Conservation (phyloP, 495 filamentous ascomycete species). For the Lasiosphaeris hirsuta region DNA sequence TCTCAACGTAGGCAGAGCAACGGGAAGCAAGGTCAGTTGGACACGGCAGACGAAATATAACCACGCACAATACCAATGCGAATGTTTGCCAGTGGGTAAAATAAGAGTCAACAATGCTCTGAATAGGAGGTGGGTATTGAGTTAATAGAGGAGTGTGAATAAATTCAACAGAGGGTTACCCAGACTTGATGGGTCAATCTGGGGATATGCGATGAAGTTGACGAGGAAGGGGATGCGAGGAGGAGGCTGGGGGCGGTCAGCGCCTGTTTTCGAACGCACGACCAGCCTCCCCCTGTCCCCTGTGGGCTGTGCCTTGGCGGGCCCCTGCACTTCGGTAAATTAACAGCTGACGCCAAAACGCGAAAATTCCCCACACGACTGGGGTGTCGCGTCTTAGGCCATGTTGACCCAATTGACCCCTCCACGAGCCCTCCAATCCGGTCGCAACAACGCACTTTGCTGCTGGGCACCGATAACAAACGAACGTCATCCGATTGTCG, state of each 20-base stretch:
- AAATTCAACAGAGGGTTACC: no score
- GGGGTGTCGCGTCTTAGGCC: slow-evolving; percentile 1
- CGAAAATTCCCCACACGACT: slow-evolving; percentile 22
- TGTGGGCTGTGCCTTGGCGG: slow-evolving; percentile 14
- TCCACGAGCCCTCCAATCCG: slow-evolving; percentile 22
- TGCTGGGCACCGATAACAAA: slow-evolving; percentile 3
- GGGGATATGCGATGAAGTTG: slow-evolving; percentile 1
- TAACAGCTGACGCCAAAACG: slow-evolving; percentile 21
- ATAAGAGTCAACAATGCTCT: no score
- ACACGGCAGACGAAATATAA: no score
- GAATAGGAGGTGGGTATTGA: no score
- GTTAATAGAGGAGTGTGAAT: no score
- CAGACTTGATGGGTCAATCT: background rate
- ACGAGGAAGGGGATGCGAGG: slow-evolving; percentile 7
- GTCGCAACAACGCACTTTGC: slow-evolving; percentile 13
- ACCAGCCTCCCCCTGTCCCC: slow-evolving; percentile 17
- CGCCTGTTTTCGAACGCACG: slow-evolving; percentile 13
- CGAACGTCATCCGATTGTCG: background rate
- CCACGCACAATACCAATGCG: no score
- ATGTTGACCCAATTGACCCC: background rate
- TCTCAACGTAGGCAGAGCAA: no score
- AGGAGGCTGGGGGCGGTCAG: slow-evolving; percentile 23
- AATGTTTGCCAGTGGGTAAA: no score
- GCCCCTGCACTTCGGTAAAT: slow-evolving; percentile 13
- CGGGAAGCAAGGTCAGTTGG: no score